A percentile compares a stretch with the other conserved stretches of the same genome.
Conservation (phyloP, 768 basidiomycete species). For the Rhodotorula taiwanensis region DNA sequence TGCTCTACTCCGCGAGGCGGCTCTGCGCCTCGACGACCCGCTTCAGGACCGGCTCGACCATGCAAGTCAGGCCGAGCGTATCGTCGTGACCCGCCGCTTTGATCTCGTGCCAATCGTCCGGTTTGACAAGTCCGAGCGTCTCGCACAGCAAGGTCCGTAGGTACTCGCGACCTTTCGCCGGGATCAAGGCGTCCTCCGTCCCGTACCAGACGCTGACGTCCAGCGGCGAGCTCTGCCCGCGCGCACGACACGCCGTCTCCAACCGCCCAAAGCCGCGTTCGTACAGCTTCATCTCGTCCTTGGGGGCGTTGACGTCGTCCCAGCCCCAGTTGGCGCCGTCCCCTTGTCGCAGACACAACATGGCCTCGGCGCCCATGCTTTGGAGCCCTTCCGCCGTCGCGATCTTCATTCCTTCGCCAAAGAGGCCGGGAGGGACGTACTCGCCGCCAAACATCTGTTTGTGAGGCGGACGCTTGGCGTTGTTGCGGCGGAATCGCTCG, state of each 20-base stretch:
- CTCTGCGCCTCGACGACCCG: not conserved
- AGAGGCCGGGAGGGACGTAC: not conserved
- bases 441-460: constrained; percentile 9
- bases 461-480: constrained; percentile 1
- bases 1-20: too few species aligned
- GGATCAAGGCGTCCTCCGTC: constrained; percentile 13
- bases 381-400: constrained; percentile 7
- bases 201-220: constrained; percentile 10
- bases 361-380: constrained; percentile 24
- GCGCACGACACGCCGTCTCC: not conserved
- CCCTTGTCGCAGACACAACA: constrained; percentile 15
- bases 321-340: constrained; percentile 15
- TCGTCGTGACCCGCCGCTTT: constrained; percentile 25
- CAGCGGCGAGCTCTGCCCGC: not conserved
- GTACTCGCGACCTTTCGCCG: constrained; percentile 9
- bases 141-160: constrained; percentile 13
- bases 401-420: constrained; percentile 1
- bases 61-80: constrained; percentile 7
- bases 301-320: not conserved
- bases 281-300: constrained; percentile 4
- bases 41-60: constrained; percentile 10
- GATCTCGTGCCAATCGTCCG: constrained; percentile 1
- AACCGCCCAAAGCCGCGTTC: constrained; percentile 12
- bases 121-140: constrained; percentile 7
- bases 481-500: not conserved